Evolutionary conservation across 2,329 filamentous ascomycete species (phyloP).

Genomic region (Clonostachys byssicola): DNA sequence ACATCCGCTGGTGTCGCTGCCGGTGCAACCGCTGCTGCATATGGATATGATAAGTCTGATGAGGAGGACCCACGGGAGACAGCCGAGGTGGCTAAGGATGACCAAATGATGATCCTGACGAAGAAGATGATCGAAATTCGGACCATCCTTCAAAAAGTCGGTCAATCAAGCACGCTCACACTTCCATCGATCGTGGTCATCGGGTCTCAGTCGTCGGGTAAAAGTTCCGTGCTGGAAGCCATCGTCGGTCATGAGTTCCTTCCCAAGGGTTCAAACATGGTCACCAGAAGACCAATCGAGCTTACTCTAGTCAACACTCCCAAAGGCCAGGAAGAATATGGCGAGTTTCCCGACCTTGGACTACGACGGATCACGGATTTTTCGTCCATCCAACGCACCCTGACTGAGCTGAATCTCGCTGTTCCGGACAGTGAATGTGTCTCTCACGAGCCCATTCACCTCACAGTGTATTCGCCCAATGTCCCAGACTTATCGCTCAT

Average conservation of each 20-base stretch:
- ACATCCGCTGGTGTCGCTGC: slow-evolving; percentile 57
- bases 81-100: slow-evolving; percentile 73
- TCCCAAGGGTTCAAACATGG: slow-evolving; percentile 98
- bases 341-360: slow-evolving; percentile 90
- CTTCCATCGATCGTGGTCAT: slow-evolving; percentile 98
- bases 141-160: slow-evolving; percentile 84
- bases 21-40: slow-evolving; percentile 71
- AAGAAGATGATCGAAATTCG: slow-evolving; percentile 99
- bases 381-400: slow-evolving; percentile 81
- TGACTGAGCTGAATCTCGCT: slow-evolving; percentile 92
- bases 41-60: slow-evolving; percentile 68
- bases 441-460: slow-evolving; percentile 92
- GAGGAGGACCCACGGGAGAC: slow-evolving; percentile 60
- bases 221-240: slow-evolving; percentile 93
- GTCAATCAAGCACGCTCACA: slow-evolving; percentile 83
- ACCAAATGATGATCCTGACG: slow-evolving; percentile 99
- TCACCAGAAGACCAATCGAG: slow-evolving; percentile 92
- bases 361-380: slow-evolving; percentile 91
- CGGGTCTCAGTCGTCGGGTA: slow-evolving; percentile 95
- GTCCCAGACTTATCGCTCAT: slow-evolving; percentile 95
- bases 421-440: slow-evolving; percentile 90
- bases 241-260: slow-evolving; percentile 98
- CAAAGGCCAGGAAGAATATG: slow-evolving; percentile 81
- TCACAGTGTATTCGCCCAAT: slow-evolving; percentile 91
- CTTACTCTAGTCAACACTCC: slow-evolving; percentile 94